A percentile compares a stretch with the other conserved stretches of the same genome.
Conservation (phyloP, 495 filamentous ascomycete genomes). For the Penicillium canariense region DNA sequence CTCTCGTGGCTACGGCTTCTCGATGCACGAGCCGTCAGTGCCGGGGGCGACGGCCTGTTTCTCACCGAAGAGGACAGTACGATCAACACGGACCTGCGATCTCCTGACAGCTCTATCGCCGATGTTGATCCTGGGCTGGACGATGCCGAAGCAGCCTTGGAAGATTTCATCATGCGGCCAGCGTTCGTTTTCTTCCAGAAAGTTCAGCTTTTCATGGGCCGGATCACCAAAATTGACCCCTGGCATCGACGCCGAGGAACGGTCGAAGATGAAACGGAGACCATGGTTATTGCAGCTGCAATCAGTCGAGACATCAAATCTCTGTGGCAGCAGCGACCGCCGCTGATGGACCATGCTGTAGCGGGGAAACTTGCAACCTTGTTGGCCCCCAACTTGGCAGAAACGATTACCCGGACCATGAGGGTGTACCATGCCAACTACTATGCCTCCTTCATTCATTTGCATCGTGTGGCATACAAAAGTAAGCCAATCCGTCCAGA, state of each 20-base stretch:
- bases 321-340: slow-evolving; percentile 37
- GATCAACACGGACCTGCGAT: slow-evolving; percentile 16
- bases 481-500: background rate
- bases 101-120: slow-evolving; percentile 26
- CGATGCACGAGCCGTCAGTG: slow-evolving; percentile 36
- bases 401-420: slow-evolving; percentile 36
- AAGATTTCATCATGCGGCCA: slow-evolving; percentile 34
- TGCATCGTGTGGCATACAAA: slow-evolving; percentile 43
- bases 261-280: slow-evolving; percentile 37
- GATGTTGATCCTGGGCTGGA: slow-evolving; percentile 25
- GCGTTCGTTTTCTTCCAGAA: slow-evolving; percentile 37
- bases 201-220: slow-evolving; percentile 35
- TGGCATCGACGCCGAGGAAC: slow-evolving; percentile 37
- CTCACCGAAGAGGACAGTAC: slow-evolving; percentile 27
- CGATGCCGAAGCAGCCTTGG: slow-evolving; percentile 11
- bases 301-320: slow-evolving; percentile 36
- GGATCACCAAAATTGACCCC: slow-evolving; percentile 33
- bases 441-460: slow-evolving; percentile 39
- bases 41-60: slow-evolving; percentile 39
- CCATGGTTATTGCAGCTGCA: slow-evolving; percentile 33
- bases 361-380: slow-evolving; percentile 36
- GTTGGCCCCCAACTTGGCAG: slow-evolving; percentile 34
- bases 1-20: slow-evolving; percentile 38
- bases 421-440: slow-evolving; percentile 41
- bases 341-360: slow-evolving; percentile 42